Conservation (phyloP, 2,329 filamentous ascomycete genomes). For the Plectosphaerella cucumerina region DNA sequence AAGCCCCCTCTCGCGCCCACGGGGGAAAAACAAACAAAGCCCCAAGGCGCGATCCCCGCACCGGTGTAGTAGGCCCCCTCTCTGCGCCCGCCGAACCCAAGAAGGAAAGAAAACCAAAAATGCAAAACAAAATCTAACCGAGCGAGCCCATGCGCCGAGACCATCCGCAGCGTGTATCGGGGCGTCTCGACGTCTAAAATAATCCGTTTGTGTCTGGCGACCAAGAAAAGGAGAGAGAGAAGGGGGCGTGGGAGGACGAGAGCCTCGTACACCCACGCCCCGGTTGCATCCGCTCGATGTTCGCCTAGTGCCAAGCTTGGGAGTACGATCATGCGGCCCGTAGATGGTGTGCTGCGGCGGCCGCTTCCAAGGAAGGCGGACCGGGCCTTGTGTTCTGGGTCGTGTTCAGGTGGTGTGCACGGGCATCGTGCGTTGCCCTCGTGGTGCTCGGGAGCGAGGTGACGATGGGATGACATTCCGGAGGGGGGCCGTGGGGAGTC, state of each 20-base stretch:
- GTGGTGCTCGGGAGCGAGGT: too few species aligned
- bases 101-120: slow-evolving; percentile 6
- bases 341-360: background rate
- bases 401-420: too few species aligned
- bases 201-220: background rate
- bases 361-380: background rate
- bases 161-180: too few species aligned
- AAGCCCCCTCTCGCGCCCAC: background rate
- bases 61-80: background rate
- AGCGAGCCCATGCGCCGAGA: too few species aligned
- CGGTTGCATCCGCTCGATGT: background rate
- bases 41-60: background rate
- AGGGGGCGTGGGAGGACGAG: background rate
- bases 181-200: background rate
- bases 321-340: background rate
- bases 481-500: too few species aligned
- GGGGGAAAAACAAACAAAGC: slow-evolving; percentile 1
- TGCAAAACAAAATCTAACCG: too few species aligned
- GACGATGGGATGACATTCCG: too few species aligned
- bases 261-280: background rate
- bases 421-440: too few species aligned
- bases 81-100: slow-evolving; percentile 2
- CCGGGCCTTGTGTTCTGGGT: background rate
- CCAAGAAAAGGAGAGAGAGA: background rate
- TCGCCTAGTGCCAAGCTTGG: background rate